These are phyloP conservation scores for Cystofilobasidium macerans DNA, from an alignment of 768 basidiomycete genomes.

Conservation along the genomic window DNA sequence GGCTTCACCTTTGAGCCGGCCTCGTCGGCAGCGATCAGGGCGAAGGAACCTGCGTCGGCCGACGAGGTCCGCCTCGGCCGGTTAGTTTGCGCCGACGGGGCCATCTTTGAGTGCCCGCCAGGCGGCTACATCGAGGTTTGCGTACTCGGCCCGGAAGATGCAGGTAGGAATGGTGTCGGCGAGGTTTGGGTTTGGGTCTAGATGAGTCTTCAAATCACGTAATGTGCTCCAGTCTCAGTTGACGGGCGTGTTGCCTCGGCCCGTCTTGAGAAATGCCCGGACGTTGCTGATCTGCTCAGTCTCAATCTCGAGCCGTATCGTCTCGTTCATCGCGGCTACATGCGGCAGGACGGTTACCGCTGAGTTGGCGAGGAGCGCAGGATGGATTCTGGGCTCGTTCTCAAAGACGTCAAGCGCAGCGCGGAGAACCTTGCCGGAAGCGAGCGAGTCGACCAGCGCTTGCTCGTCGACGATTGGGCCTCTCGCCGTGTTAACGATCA, in stretches of 20 bases:
- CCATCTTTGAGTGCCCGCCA: background rate
- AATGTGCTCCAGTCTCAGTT: slow-evolving; percentile 12
- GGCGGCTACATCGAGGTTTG: background rate
- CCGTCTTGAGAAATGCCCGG: slow-evolving; percentile 30
- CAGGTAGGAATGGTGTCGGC: too few relatives aligned
- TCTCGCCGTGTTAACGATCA: slow-evolving; percentile 36
- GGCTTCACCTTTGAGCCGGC: background rate
- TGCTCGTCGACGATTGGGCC: slow-evolving; percentile 37
- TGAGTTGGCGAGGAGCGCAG: slow-evolving; percentile 30
- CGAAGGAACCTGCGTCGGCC: background rate
- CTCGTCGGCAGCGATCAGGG: background rate
- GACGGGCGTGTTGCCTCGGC: slow-evolving; percentile 33
- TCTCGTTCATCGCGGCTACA: slow-evolving; percentile 26
- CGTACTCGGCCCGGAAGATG: background rate
- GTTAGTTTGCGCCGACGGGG: slow-evolving; percentile 22
- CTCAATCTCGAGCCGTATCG: slow-evolving; percentile 27
- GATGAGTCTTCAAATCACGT: too few relatives aligned
- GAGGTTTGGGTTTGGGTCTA: slow-evolving; percentile 7
- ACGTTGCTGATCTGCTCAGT: slow-evolving; percentile 33
- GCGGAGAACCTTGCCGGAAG: slow-evolving; percentile 35
- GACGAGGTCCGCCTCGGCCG: background rate
- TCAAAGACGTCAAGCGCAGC: slow-evolving; percentile 40
- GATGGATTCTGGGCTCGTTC: slow-evolving; percentile 36
- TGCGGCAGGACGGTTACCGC: slow-evolving; percentile 28
- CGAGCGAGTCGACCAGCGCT: slow-evolving; percentile 38